phyloP scores from a whole-genome alignment of 139 green algal species.

The Spirogloea muscicola region DNA sequence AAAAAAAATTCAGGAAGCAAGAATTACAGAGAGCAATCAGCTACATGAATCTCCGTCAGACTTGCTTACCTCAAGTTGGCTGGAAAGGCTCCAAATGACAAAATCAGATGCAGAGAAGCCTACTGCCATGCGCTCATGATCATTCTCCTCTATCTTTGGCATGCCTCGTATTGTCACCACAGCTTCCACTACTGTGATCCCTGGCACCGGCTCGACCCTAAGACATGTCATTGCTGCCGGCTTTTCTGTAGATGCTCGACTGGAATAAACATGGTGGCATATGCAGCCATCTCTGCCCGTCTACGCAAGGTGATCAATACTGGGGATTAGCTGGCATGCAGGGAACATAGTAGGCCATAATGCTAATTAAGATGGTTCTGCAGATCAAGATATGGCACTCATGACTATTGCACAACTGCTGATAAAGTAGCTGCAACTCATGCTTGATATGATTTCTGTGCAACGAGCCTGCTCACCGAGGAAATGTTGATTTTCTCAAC shows the following conservation, averaged over 20 bases:
- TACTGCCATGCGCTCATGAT: slow-evolving; percentile 5
- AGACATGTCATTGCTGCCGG: slow-evolving; percentile 6
- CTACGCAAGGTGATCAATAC: slow-evolving; percentile 13
- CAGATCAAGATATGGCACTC: neutral
- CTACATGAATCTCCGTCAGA: too few relatives aligned
- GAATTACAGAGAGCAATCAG: too few relatives aligned
- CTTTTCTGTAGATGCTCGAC: neutral
- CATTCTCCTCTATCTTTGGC: neutral
- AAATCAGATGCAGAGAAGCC: slow-evolving; percentile 33
- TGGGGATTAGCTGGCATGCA: too few relatives aligned
- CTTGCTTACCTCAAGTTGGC: slow-evolving; percentile 19
- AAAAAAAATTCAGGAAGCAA: too few relatives aligned
- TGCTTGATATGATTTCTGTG: too few relatives aligned
- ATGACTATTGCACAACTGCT: neutral
- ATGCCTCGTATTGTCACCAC: neutral
- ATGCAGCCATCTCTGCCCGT: slow-evolving; percentile 35
- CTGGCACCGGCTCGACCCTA: slow-evolving; percentile 3
- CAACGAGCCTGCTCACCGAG: too few relatives aligned
- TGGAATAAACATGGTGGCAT: slow-evolving; percentile 26
- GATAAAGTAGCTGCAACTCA: neutral
- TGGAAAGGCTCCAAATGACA: slow-evolving; percentile 32
- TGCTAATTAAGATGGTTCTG: slow-evolving; percentile 2
- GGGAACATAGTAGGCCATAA: too few relatives aligned
- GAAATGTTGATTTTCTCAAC: too few relatives aligned
- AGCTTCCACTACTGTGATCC: slow-evolving; percentile 11